Base-by-base conservation (phyloP, 768 basidiomycete genomes). In the Leucosporidium yakuticum region DNA sequence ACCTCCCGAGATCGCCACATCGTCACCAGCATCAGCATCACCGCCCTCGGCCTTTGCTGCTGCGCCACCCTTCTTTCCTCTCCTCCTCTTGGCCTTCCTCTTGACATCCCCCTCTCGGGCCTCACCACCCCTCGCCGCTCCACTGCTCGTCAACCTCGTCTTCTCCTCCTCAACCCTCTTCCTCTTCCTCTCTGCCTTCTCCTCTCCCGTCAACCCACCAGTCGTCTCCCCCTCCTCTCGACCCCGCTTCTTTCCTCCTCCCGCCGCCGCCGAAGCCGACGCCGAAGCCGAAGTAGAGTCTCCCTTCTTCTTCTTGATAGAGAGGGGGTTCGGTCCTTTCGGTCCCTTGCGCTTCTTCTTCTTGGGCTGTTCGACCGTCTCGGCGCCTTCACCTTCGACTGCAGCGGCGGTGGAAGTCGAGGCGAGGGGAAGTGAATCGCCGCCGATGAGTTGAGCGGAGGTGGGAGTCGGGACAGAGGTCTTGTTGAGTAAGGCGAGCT, bases 271-370 rank as follows among this genome's bases (percentile, higher is more conserved):
- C 25, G 63, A 60, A 29, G 32, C 54, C 29, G 36, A 14, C 11
- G 34, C 60, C 31, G 25, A 27, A 9, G 9, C 25, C 32, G 29
- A 47, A 0, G 21, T 17, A 0, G 3, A 21, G 20, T 23, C 50
- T 0, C 25, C n/a, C 49, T 66, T 67, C 65, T 69, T 69, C 60
- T 92, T 96, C 83, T 91, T 93, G 55, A 94, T 81, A 68, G 91
- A 93, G 4, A 97, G 83, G 12, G 95, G 91, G 80, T 97, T 98
- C 2, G 94, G 92, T 0, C 85, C 90, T 76, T 91, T 94, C 0
- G 88, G 87, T 0, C 85, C 87, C 44, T 62, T 44, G 50, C 58
- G 60, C 58, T 74, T 68, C 69, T 83, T 83, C 59, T 79, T 65
- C 32, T 77, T 62, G 47, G 74, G 27, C 48, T 73, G 20, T 3